Evolutionary conservation across 83 land plant species (phyloP), one percentile per base, ranked within the genome.

Genomic region (Picea engelmannii): DNA sequence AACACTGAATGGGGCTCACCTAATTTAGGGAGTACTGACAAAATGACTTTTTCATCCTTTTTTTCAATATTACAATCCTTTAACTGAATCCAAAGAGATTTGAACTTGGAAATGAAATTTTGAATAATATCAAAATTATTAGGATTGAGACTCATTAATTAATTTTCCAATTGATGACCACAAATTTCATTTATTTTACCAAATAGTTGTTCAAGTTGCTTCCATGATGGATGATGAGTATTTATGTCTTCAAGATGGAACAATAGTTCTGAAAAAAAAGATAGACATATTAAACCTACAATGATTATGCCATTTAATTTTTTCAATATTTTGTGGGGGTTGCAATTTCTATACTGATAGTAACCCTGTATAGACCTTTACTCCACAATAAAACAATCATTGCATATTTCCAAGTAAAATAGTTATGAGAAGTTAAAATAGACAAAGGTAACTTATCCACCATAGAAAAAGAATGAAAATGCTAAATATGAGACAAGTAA

Each of bases 161-260:
- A 35, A 35, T 35, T 35, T 35, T 35, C 35, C 35, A 35, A 35
- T 35, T 35, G 35, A 35, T 35, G 35, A 35, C 35, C 35, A 35
- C 35, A 92, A 52, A 55, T 84, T 21, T 78, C 87, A 21, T 81
- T 94, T 24, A 94, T 92, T 73, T 75, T 91, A 38, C 63, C 27
- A 65, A 65, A 65, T 10, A 65, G 68, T 5, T 23, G 1, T 9
- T 65, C 4, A 2, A 65, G 1, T 65, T 65, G 6, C 15, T 24
- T 11, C 68, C 27, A 65, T 65, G 20, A 9, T 65, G 18, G 6
- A 2, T 65, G 1, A 7, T 2, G 21, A 63, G 66, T 6, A 6
- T 52, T 3, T 52, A 52, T 52, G 2, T 2, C 55, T 52, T 52
- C 55, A 52, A 52, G 12, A 52, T 52, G 13, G 10, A 52, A 52